Evolutionary conservation across 2,329 filamentous ascomycete species (phyloP).

Genomic region (Blastomyces parvus): DNA sequence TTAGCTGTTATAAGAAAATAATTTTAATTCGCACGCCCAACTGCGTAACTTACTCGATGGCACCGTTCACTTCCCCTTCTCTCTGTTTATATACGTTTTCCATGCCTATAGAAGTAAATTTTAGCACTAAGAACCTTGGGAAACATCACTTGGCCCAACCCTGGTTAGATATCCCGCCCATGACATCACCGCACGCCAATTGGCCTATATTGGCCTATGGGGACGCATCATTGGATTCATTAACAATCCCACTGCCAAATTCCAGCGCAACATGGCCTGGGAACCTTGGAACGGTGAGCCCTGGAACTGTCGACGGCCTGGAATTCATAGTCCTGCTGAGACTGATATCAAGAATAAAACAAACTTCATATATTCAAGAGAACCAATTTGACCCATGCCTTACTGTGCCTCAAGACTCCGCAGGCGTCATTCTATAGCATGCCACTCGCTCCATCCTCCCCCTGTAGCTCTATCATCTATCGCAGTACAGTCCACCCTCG

Average conservation of each 20-base stretch:
- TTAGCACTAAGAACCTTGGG: not conserved
- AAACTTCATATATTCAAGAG: not conserved
- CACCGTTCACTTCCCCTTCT: not conserved
- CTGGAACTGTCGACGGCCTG: not conserved
- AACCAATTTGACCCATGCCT: not conserved
- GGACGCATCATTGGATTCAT: not conserved
- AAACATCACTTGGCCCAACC: not conserved
- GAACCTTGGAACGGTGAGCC: not conserved
- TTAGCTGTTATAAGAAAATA: not conserved
- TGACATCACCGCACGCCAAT: too few species aligned
- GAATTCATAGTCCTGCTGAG: not conserved
- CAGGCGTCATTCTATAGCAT: not conserved
- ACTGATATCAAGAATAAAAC: not conserved
- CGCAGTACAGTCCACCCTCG: not conserved
- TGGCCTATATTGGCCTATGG: not conserved
- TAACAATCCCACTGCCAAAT: not conserved
- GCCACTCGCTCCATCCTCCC: not conserved
- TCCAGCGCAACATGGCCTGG: not conserved
- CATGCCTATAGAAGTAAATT: not conserved
- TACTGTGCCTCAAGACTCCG: not conserved
- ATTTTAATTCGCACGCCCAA: not conserved
- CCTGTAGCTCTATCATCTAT: not conserved
- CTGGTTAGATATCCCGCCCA: not conserved
- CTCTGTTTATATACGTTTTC: too few species aligned
- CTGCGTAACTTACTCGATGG: not conserved